Evolutionary conservation across 805 yeast species (phyloP).

Genomic region (Saturnispora zaruensis): DNA sequence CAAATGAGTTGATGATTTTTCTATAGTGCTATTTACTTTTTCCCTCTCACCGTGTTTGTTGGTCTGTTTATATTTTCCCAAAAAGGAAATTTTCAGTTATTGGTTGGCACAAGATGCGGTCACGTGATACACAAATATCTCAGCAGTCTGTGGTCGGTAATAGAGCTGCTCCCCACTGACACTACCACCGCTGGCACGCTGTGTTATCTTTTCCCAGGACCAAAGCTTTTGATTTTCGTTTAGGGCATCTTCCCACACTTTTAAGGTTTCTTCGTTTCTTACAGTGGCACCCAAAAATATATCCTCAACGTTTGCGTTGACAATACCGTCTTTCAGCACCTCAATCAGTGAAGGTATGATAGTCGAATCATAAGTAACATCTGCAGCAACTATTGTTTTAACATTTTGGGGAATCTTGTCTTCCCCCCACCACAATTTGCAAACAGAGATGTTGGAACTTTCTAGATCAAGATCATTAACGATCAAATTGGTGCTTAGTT

Average conservation of each 20-base stretch:
- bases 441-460: conserved; percentile 22
- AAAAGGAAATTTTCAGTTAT: background rate
- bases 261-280: conserved; percentile 48
- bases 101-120: background rate
- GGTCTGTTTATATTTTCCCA: background rate
- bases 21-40: background rate
- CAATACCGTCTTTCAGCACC: conserved; percentile 36
- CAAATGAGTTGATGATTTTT: background rate
- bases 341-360: conserved; percentile 47
- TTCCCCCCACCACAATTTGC: conserved; percentile 53
- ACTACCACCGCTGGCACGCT: background rate
- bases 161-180: background rate
- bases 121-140: background rate
- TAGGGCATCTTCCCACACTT: conserved; percentile 34
- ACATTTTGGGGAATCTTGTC: conserved; percentile 33
- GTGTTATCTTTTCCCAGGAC: conserved; percentile 19
- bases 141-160: background rate
- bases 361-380: conserved; percentile 72
- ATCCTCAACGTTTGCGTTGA: conserved; percentile 17
- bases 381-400: conserved; percentile 69
- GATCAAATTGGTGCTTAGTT: conserved; percentile 35
- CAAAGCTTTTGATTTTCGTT: conserved; percentile 20
- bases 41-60: background rate
- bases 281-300: conserved; percentile 62
- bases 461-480: conserved; percentile 31